Conservation (phyloP, 2,329 filamentous ascomycete genomes). For the Penicillium sp. region DNA sequence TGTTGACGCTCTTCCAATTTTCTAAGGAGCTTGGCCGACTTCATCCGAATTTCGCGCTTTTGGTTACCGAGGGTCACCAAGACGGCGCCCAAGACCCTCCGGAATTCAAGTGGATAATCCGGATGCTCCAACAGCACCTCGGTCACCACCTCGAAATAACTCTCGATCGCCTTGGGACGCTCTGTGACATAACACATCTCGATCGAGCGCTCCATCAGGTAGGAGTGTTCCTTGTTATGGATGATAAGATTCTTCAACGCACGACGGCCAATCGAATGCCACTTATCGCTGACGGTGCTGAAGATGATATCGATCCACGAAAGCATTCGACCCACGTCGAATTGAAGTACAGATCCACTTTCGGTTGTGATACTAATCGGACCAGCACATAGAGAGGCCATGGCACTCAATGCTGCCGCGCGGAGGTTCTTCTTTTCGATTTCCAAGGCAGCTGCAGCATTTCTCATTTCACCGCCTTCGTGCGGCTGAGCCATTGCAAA, state of each 20-base stretch:
- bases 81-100: conserved; percentile 84
- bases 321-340: conserved; percentile 88
- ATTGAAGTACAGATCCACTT: conserved; percentile 81
- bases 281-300: conserved; percentile 83
- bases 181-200: conserved; percentile 85
- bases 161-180: conserved; percentile 78
- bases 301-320: conserved; percentile 96
- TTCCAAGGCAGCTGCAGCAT: conserved; percentile 84
- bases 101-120: conserved; percentile 82
- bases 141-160: conserved; percentile 90
- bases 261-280: conserved; percentile 83
- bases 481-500: conserved; percentile 76
- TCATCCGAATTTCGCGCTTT: conserved; percentile 81
- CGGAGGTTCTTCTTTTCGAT: conserved; percentile 93
- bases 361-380: conserved; percentile 86
- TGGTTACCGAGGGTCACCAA: conserved; percentile 92
- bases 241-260: conserved; percentile 86
- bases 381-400: conserved; percentile 84
- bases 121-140: conserved; percentile 79
- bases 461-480: conserved; percentile 70
- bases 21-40: conserved; percentile 77
- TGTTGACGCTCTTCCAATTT: conserved; percentile 79
- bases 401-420: conserved; percentile 86
- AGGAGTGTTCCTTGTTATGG: conserved; percentile 83
- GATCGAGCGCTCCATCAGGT: conserved; percentile 85